Evolutionary conservation across 2,329 filamentous ascomycete genomes (phyloP).

Genomic region (Chrysosporium keratinophilum): DNA sequence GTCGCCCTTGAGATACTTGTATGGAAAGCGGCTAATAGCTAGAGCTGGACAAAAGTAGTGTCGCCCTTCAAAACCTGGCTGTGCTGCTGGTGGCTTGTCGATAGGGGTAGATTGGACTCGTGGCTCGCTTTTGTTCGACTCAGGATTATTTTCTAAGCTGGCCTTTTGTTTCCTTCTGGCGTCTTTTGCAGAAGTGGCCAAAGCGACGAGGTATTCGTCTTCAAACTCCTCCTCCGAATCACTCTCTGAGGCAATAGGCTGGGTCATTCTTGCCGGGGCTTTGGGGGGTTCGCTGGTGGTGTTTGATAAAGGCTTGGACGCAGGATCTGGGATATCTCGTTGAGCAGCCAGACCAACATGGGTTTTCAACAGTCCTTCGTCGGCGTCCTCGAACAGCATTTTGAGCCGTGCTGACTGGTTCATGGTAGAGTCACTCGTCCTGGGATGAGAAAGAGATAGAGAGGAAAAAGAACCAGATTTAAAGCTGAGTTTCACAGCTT

Average conservation of each 20-base stretch:
- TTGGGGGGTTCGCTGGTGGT: not conserved
- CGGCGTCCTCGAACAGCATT: constrained; percentile 23
- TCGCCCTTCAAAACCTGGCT: constrained; percentile 14
- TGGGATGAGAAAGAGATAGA: not conserved
- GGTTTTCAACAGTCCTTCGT: constrained; percentile 19
- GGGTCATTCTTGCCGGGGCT: constrained; percentile 13
- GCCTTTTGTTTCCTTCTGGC: not conserved
- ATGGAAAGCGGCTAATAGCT: constrained; percentile 34
- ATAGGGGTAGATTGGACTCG: not conserved
- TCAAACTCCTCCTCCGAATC: constrained; percentile 3
- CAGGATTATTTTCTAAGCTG: not conserved
- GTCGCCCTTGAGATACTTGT: constrained; percentile 31
- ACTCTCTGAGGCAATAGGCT: not conserved
- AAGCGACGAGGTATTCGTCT: constrained; percentile 11
- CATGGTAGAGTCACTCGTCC: constrained; percentile 18
- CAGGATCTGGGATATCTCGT: not conserved
- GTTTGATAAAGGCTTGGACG: not conserved
- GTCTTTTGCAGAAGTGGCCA: constrained; percentile 6
- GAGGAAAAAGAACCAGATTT: not conserved
- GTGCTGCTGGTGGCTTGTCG: not conserved
- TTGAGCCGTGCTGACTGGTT: constrained; percentile 21
- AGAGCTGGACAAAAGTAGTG: constrained; percentile 32
- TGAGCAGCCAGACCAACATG: constrained; percentile 11
- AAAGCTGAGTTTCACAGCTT: not conserved
- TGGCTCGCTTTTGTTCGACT: not conserved